A percentile compares a stretch with the other conserved stretches of the same genome.
Evolutionary conservation across 1,284 basidiomycete genomes (phyloP).

Genomic region (Flammula alnicola): DNA sequence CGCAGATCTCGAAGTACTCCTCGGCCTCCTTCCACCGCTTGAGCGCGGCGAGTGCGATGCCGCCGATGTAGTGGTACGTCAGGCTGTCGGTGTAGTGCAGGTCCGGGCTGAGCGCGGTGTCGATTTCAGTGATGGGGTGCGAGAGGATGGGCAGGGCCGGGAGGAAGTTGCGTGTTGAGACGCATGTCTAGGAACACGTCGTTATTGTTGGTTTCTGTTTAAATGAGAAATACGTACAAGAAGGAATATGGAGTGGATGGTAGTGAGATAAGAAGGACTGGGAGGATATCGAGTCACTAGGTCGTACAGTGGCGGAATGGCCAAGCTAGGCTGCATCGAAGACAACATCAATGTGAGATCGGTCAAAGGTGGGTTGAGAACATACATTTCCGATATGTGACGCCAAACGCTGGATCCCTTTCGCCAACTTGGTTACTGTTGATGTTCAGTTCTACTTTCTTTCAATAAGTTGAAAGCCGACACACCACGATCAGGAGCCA

Average conservation of each 20-base stretch:
- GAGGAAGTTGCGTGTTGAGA: slow-evolving; percentile 54
- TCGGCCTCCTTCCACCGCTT: slow-evolving; percentile 68
- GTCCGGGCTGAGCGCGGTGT: slow-evolving; percentile 51
- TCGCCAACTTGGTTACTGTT: slow-evolving; percentile 54
- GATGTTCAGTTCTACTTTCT: slow-evolving; percentile 6
- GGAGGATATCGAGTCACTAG: slow-evolving; percentile 67
- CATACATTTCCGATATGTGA: slow-evolving; percentile 41
- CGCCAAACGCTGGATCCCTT: slow-evolving; percentile 42
- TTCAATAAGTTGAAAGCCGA: slow-evolving; percentile 1
- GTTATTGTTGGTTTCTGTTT: slow-evolving; percentile 26
- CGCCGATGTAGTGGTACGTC: slow-evolving; percentile 78
- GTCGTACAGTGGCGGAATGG: slow-evolving; percentile 59
- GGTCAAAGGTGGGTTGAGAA: background rate
- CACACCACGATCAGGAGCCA: slow-evolving; percentile 71
- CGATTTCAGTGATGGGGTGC: slow-evolving; percentile 62
- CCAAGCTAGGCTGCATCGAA: slow-evolving; percentile 41
- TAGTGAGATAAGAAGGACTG: slow-evolving; percentile 62
- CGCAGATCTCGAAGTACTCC: slow-evolving; percentile 78
- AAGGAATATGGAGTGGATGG: slow-evolving; percentile 68
- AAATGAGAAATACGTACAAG: slow-evolving; percentile 36
- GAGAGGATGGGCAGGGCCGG: slow-evolving; percentile 61
- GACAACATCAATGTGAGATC: background rate
- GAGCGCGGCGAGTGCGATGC: slow-evolving; percentile 62
- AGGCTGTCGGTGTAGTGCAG: slow-evolving; percentile 77
- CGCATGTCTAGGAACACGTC: slow-evolving; percentile 42